Evolutionary conservation across 495 filamentous ascomycete species (phyloP).

Genomic region (Parmelia sp.): DNA sequence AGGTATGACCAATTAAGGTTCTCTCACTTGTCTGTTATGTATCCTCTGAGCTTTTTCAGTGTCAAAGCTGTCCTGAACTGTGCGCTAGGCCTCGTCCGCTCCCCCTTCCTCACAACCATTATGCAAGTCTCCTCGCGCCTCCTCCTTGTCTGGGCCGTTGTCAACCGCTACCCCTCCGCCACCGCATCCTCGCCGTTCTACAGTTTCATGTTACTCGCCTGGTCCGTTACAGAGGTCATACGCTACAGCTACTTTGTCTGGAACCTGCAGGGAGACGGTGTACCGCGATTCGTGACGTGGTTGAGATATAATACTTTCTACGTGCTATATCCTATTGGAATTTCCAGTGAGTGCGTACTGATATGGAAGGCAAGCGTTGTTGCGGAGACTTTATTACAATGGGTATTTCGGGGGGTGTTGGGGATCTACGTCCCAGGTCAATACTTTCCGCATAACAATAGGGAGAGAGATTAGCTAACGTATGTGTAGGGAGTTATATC

Average conservation of each 20-base stretch:
- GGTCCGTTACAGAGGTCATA: conserved; percentile 80
- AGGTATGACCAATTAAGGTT: conserved; percentile 40
- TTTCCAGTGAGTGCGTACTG: conserved; percentile 74
- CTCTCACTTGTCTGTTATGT: neutral
- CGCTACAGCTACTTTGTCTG: conserved; percentile 84
- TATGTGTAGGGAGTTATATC: conserved; percentile 65
- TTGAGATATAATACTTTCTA: conserved; percentile 90
- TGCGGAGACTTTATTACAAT: conserved; percentile 45
- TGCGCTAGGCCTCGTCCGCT: conserved; percentile 64
- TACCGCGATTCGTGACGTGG: conserved; percentile 67
- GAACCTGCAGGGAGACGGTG: conserved; percentile 51
- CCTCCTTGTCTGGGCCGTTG: conserved; percentile 77
- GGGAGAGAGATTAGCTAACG: conserved; percentile 14
- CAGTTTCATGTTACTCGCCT: conserved; percentile 69
- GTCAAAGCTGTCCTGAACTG: conserved; percentile 7
- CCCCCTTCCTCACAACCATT: conserved; percentile 74
- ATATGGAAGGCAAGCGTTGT: conserved; percentile 59
- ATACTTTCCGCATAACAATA: conserved; percentile 24
- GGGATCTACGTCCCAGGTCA: conserved; percentile 75
- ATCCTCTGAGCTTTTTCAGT: neutral
- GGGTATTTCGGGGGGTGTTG: conserved; percentile 59
- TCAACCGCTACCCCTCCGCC: conserved; percentile 53
- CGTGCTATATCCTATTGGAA: conserved; percentile 86
- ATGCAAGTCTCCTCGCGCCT: conserved; percentile 82
- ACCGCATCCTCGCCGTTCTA: conserved; percentile 42